These are phyloP conservation scores for Solanum etuberosum DNA, from an alignment of 257 asterid species.

Conservation along the genomic window DNA sequence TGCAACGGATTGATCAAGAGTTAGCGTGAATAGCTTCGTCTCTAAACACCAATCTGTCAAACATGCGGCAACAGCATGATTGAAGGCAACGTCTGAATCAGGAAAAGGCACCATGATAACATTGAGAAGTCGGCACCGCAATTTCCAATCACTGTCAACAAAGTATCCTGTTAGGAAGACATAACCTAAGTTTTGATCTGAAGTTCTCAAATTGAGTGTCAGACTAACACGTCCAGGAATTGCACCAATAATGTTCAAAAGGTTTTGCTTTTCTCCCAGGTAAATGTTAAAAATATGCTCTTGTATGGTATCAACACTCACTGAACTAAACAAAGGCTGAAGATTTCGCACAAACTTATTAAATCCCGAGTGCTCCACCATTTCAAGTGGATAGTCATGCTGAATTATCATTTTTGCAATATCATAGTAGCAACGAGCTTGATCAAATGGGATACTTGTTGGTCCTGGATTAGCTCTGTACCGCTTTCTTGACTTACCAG, in stretches of 20 bases:
- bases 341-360: conserved; percentile 41
- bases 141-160: conserved; percentile 61
- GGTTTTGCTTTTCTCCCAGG: conserved; percentile 49
- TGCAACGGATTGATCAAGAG: conserved; percentile 28
- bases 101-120: conserved; percentile 35
- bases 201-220: conserved; percentile 50
- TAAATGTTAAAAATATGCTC: conserved; percentile 44
- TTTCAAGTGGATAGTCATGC: conserved; percentile 69
- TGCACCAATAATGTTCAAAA: conserved; percentile 36
- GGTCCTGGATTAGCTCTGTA: conserved; percentile 33
- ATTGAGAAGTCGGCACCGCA: conserved; percentile 50
- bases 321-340: conserved; percentile 46
- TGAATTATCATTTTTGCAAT: conserved; percentile 70
- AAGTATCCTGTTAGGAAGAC: conserved; percentile 60
- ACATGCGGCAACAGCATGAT: conserved; percentile 43
- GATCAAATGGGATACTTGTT: conserved; percentile 16
- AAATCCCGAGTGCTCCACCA: conserved; percentile 64
- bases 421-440: conserved; percentile 29
- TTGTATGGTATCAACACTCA: conserved; percentile 22
- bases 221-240: conserved; percentile 67
- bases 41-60: conserved; percentile 57
- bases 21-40: conserved; percentile 43
- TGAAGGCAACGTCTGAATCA: conserved; percentile 50
- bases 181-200: conserved; percentile 44
- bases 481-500: conserved; percentile 57